A percentile compares a stretch with the other conserved stretches of the same genome.
These are phyloP conservation scores for Leishmania martiniquensis DNA, from an alignment of 208 protist species.

Conservation along the genomic window DNA sequence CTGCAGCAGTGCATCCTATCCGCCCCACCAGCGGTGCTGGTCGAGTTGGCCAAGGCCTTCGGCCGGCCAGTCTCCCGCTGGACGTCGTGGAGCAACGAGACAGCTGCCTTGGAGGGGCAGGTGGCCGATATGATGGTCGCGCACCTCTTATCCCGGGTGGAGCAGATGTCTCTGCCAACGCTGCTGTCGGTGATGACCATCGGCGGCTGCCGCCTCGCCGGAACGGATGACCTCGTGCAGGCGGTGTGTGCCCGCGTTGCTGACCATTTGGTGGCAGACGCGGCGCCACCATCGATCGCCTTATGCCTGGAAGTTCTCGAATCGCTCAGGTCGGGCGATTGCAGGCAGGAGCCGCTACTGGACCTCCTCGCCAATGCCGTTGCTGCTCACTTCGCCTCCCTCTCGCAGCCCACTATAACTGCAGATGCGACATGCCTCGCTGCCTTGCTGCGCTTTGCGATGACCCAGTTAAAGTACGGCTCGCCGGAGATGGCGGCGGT, in stretches of 20 bases:
- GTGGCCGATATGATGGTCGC: conserved; percentile 13
- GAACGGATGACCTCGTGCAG: neutral
- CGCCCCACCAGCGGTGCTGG: conserved; percentile 28
- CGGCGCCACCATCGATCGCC: neutral
- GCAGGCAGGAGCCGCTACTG: conserved; percentile 47
- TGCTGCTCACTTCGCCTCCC: conserved; percentile 7
- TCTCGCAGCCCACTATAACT: neutral
- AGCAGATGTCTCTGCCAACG: conserved; percentile 15
- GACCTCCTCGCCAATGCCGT: conserved; percentile 41
- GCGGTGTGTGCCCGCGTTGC: conserved; percentile 10
- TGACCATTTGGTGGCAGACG: neutral
- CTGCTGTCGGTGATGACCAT: conserved; percentile 29
- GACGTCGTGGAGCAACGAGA: neutral
- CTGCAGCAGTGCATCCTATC: conserved; percentile 17
- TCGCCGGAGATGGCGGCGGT: conserved; percentile 46
- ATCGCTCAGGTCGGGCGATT: conserved; percentile 20
- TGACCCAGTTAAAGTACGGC: conserved; percentile 41
- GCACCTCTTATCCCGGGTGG: conserved; percentile 12
- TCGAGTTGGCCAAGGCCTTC: conserved; percentile 29
- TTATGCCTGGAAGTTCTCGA: conserved; percentile 30
- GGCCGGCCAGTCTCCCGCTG: conserved; percentile 34
- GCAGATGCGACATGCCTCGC: neutral
- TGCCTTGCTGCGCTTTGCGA: conserved; percentile 26
- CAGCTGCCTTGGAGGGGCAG: conserved; percentile 1
- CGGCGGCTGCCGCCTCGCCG: neutral